A percentile compares a stretch with the other conserved stretches of the same genome.
Evolutionary conservation across 441 rosid genomes (phyloP).

Genomic region (Populus hybrid): DNA sequence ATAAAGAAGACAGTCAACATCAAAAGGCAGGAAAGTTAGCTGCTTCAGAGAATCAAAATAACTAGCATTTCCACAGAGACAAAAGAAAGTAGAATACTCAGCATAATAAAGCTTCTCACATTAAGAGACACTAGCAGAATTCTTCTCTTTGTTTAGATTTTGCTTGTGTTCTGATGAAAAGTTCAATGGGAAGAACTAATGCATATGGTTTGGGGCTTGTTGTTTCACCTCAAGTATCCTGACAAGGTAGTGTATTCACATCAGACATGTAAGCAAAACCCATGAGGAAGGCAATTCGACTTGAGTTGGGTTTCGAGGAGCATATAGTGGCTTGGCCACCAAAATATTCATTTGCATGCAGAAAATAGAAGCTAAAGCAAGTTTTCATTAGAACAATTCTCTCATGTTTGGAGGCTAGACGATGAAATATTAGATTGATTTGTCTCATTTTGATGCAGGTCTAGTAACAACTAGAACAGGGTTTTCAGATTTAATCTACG

Average conservation of each 20-base stretch:
- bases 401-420: not conserved
- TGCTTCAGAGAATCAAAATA: not conserved
- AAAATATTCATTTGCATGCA: not conserved
- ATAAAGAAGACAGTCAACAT: not conserved
- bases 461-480: not conserved
- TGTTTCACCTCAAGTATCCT: not conserved
- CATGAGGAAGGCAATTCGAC: no score
- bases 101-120: not conserved
- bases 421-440: not conserved
- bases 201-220: not conserved
- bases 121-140: not conserved
- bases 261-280: not conserved
- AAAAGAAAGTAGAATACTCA: not conserved
- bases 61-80: not conserved
- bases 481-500: no score
- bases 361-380: not conserved
- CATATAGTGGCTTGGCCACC: no score
- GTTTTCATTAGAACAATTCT: no score
- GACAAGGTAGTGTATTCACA: not conserved
- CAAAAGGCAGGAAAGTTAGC: not conserved
- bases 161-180: not conserved
- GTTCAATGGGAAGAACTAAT: not conserved
- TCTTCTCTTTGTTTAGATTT: not conserved
- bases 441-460: not conserved
- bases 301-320: no score